Conservation (phyloP, 345 rosid genomes). For the Salix suchowensis region DNA sequence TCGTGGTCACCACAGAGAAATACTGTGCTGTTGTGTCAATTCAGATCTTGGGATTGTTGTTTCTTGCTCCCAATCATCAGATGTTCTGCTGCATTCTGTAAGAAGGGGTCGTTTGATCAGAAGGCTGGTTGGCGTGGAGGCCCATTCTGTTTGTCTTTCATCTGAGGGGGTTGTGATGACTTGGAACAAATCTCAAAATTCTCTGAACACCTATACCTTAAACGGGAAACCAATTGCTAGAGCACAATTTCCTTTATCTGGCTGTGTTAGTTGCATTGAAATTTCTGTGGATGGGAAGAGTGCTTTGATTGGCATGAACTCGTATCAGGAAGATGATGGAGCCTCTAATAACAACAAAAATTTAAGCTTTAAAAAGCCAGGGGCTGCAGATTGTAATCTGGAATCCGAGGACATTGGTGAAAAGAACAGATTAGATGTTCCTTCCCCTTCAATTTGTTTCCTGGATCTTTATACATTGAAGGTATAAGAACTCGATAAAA, state of each 20-base stretch:
- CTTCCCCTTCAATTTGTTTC: constrained; percentile 78
- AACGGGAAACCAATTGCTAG: constrained; percentile 64
- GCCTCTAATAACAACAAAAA: constrained; percentile 16
- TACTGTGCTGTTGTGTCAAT: constrained; percentile 74
- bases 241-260: constrained; percentile 60
- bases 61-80: constrained; percentile 69
- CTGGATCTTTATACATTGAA: constrained; percentile 66
- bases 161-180: constrained; percentile 73
- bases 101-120: constrained; percentile 85
- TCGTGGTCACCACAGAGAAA: constrained; percentile 73
- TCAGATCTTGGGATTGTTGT: constrained; percentile 83
- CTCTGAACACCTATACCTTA: constrained; percentile 66
- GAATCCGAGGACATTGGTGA: constrained; percentile 37
- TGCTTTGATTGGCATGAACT: constrained; percentile 71
- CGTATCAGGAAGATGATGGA: constrained; percentile 31
- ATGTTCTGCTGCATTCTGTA: constrained; percentile 71
- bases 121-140: constrained; percentile 69
- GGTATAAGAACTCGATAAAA: constrained; percentile 36
- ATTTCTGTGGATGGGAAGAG: constrained; percentile 70
- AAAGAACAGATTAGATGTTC: constrained; percentile 45
- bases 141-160: constrained; percentile 78
- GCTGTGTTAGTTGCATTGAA: constrained; percentile 76
- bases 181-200: constrained; percentile 58
- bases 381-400: constrained; percentile 31
- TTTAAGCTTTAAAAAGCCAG: constrained; percentile 23